Conservation (phyloP, 2,329 filamentous ascomycete species). For the Neonectria magnoliae region DNA sequence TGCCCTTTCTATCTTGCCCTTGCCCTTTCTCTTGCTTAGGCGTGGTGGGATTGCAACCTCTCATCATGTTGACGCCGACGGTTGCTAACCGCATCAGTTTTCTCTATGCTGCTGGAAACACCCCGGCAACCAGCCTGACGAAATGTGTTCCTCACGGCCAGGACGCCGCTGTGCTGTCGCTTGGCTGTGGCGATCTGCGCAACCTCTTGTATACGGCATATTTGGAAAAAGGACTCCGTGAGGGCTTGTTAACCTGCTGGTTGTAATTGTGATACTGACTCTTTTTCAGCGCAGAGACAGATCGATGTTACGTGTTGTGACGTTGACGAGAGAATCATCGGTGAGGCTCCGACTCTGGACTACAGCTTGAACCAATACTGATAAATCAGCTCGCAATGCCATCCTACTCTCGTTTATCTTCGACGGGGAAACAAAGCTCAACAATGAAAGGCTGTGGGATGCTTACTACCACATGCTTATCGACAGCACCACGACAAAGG, state of each 20-base stretch:
- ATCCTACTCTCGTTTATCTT: slow-evolving; percentile 62
- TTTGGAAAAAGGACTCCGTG: slow-evolving; percentile 51
- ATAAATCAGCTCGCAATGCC: slow-evolving; percentile 61
- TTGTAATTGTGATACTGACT: slow-evolving; percentile 36
- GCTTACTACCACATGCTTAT: slow-evolving; percentile 66
- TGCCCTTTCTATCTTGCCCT: not conserved
- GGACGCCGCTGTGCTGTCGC: slow-evolving; percentile 60
- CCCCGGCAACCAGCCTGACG: slow-evolving; percentile 61
- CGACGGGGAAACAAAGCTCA: slow-evolving; percentile 47
- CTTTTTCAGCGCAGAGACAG: slow-evolving; percentile 47
- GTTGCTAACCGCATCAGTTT: slow-evolving; percentile 45
- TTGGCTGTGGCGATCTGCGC: slow-evolving; percentile 67
- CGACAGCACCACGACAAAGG: slow-evolving; percentile 46
- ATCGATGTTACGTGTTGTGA: slow-evolving; percentile 69
- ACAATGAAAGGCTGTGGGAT: slow-evolving; percentile 56
- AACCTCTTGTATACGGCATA: slow-evolving; percentile 66
- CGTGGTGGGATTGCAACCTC: slow-evolving; percentile 7
- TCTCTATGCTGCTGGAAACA: slow-evolving; percentile 64
- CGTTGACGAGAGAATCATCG: slow-evolving; percentile 58
- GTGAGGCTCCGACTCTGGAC: slow-evolving; percentile 46
- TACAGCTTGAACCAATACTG: not conserved
- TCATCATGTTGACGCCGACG: slow-evolving; percentile 51
- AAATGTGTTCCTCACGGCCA: slow-evolving; percentile 58
- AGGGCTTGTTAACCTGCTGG: slow-evolving; percentile 23
- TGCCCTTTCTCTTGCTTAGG: not conserved